Base-by-base conservation (phyloP, 306 rosid species). In the Begonia peltatifolia region DNA sequence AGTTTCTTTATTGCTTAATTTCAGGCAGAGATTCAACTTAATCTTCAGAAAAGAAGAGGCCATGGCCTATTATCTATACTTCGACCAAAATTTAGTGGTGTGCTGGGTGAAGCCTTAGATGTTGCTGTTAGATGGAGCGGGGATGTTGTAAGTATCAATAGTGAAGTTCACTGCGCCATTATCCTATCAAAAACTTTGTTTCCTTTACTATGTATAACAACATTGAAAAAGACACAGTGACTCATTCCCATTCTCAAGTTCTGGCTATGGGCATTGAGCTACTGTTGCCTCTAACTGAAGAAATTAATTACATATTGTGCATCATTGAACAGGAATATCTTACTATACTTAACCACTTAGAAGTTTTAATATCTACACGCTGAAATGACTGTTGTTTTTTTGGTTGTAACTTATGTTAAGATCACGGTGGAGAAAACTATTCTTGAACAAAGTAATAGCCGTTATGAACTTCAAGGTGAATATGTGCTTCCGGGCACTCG, bases 81-180 rank as follows among this genome's bases (percentile, higher is more conserved):
- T 67, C 60, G 64, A 49, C 97, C 95, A 47, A 90, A 90, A 70
- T 85, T 90, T 74, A 80, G 89, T 41, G 97, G 97, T 48, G 84
- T 76, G 71, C 72, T 78, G n/a, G 97, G 97, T 65, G 93, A 85
- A 78, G 85, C 92, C 66, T 70, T 90, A 13, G 95, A 90, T 63
- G 82, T 90, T 56, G 95, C 94, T 42, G 92, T 80, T 64, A 76
- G 95, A 79, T 90, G 97, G 97, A 85, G 92, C 71, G 97, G 97
- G 67, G 95, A 90, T 65, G 97, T 90, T 61, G 97, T 90, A 72
- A 90, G 97, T 78, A 50, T 68, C 67, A 57, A 14, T 12, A 16
- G 42, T 64, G 67, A 46, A 52, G 51, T 49, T 59, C 43, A 60
- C 50, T 49, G 30, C 61, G 59, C 60, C 50, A 55, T 35, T 56